These are phyloP conservation scores for Hyphopichia pseudoburtonii DNA, from an alignment of 1,139 yeast species.

Conservation along the genomic window DNA sequence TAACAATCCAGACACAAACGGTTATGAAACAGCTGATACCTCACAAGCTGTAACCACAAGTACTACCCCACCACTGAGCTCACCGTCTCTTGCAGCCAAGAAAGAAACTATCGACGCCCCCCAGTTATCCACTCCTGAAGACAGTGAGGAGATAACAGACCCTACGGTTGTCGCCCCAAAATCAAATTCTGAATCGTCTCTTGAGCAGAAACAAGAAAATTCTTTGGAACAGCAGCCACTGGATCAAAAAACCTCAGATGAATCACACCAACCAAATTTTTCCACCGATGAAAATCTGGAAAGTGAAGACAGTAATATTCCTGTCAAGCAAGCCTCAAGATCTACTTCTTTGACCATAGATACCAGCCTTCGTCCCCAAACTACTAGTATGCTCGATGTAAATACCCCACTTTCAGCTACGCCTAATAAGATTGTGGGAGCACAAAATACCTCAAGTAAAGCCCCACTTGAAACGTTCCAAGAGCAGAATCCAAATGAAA, in stretches of 20 bases:
- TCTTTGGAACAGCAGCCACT: no score
- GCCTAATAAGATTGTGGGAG: constrained; percentile 1
- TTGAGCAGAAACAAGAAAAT: no score
- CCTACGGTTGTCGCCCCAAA: not conserved
- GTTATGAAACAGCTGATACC: not conserved
- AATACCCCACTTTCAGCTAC: constrained; percentile 3
- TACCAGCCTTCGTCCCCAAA: not conserved
- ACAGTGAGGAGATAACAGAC: constrained; percentile 3
- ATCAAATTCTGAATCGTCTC: no score
- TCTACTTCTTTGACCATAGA: constrained; percentile 1
- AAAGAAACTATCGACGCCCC: constrained; percentile 3
- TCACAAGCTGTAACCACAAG: constrained; percentile 1
- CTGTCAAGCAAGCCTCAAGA: no score
- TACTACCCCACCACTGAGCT: constrained; percentile 5
- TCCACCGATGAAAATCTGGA: no score
- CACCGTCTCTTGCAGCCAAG: constrained; percentile 5
- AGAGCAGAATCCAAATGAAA: not conserved
- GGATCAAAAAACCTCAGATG: not conserved
- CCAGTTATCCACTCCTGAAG: constrained; percentile 4
- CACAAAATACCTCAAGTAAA: not conserved
- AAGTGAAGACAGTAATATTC: no score
- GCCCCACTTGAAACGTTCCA: not conserved
- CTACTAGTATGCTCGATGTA: not conserved
- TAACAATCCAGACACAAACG: no score
- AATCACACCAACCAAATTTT: no score